A percentile compares a stretch with the other conserved stretches of the same genome.
phyloP scores from a whole-genome alignment of 176 grass and related monocot genomes.

The Triticum turgidum region DNA sequence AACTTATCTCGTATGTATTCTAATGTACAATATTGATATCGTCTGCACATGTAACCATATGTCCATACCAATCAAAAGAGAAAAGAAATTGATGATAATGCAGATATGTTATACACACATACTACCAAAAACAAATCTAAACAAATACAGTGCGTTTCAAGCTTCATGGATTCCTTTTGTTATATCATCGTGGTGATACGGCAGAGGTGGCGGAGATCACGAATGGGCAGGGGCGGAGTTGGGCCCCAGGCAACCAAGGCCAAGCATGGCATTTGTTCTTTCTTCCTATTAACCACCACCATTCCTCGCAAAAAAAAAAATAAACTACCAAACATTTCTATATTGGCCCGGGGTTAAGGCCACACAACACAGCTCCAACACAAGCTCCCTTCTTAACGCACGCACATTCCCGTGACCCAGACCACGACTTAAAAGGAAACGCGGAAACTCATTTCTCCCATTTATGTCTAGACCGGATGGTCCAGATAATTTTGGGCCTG shows the following conservation, averaged over 20 bases:
- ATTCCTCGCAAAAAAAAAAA: too few relatives aligned
- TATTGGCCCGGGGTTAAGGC: not conserved
- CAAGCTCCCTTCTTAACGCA: too few relatives aligned
- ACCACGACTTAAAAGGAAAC: too few relatives aligned
- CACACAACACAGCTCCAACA: not conserved
- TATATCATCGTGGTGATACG: not conserved
- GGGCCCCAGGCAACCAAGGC: too few relatives aligned
- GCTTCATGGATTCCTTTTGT: too few relatives aligned
- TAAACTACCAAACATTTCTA: not conserved
- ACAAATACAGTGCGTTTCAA: not conserved
- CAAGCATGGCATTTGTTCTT: too few relatives aligned
- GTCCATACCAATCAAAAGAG: not conserved
- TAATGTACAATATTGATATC: not conserved
- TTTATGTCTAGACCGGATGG: too few relatives aligned
- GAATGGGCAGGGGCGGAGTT: not conserved
- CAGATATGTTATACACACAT: not conserved
- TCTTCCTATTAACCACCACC: too few relatives aligned
- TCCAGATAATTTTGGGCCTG: too few relatives aligned
- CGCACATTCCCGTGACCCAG: too few relatives aligned
- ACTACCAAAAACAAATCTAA: not conserved
- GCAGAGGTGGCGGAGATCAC: not conserved
- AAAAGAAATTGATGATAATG: not conserved
- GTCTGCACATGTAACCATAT: not conserved
- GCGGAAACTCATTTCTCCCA: too few relatives aligned
- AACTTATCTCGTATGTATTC: not conserved